Percentiles rank a stretch among this genome's conserved stretches.
Conservation (phyloP, 1,284 basidiomycete species). For the Trichosporon sp. region DNA sequence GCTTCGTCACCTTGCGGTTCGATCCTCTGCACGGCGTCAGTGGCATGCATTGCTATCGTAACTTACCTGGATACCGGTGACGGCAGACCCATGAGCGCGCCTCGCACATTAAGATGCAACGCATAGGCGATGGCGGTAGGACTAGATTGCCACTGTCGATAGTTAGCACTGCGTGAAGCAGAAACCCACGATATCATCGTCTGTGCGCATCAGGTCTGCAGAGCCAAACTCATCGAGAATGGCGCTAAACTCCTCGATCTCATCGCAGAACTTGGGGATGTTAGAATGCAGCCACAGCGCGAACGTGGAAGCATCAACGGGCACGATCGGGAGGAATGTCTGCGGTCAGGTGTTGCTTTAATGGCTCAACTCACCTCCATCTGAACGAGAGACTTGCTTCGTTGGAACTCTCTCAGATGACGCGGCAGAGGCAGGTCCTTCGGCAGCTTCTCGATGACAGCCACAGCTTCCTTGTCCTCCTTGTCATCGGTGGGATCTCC, state of each 20-base stretch:
- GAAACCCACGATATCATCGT: constrained; percentile 67
- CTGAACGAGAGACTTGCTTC: constrained; percentile 75
- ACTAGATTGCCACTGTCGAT: constrained; percentile 65
- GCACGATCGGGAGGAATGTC: constrained; percentile 69
- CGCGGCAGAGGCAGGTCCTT: constrained; percentile 62
- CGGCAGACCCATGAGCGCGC: constrained; percentile 79
- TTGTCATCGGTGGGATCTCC: constrained; percentile 46
- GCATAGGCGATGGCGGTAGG: constrained; percentile 74
- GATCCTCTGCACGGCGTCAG: constrained; percentile 31
- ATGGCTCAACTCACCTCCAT: constrained; percentile 65
- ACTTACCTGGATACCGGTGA: constrained; percentile 72
- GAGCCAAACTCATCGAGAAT: constrained; percentile 78
- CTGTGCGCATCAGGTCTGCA: constrained; percentile 71
- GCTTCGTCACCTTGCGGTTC: constrained; percentile 70
- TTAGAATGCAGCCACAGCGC: constrained; percentile 93
- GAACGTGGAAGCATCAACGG: constrained; percentile 85
- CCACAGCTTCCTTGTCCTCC: constrained; percentile 43
- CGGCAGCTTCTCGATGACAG: constrained; percentile 43
- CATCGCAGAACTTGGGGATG: constrained; percentile 77
- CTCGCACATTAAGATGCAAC: constrained; percentile 77
- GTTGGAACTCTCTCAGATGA: constrained; percentile 65
- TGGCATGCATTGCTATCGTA: background rate
- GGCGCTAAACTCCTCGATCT: constrained; percentile 72
- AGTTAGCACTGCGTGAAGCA: constrained; percentile 24
- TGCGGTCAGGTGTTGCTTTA: constrained; percentile 20